Evolutionary conservation across 2,329 filamentous ascomycete genomes (phyloP), one percentile per base, ranked within the genome.

Genomic region (Fusarium stilboides): DNA sequence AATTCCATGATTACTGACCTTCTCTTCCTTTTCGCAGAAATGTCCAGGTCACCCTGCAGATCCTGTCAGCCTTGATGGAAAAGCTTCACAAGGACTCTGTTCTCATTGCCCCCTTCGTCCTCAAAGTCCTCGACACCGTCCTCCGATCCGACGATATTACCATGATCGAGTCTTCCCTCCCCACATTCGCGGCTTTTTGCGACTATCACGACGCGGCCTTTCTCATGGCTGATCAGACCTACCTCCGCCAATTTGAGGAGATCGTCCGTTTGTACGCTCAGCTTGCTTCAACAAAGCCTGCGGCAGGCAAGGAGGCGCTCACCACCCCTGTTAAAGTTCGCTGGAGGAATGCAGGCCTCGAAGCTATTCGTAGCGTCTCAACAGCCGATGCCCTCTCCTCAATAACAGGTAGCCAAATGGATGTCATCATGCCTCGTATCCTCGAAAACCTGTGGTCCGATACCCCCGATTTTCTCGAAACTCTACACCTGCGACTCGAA

Each of bases 21-120:
- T 37, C 24, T 22, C 24, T n/a, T 39, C 51, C 28, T 17, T 53
- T 40, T 28, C 46, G 2, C 74, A 96, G 93, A 72, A 97, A 97
- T 84, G 93, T 97, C 60, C 94, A 97, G 79, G 94, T 99, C 69
- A 98, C 94, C 4, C 89, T 99, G 62, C 92, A 97, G 79, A 98
- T 99, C 73, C 86, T 98, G 71, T 90, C 91, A 65, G 94, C 94
- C 45, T 86, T 99, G 74, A 94, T 98, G 80, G 94, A 98, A 77
- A 98, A 98, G 82, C 89, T 93, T 43, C 92, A 94, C 63, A 92
- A 94, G 78, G 94, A 98, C 78, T 89, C 98, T 49, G 92, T 94
- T 52, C 89, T 99, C 52, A 97, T 97, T 78, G 94, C 94, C 47
- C 88, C 88, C 67, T 93, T 92, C 75, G 90, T 98, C 57, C 88